These are phyloP conservation scores for Auriscalpium orientale DNA, from an alignment of 768 basidiomycete genomes.

Conservation along the genomic window DNA sequence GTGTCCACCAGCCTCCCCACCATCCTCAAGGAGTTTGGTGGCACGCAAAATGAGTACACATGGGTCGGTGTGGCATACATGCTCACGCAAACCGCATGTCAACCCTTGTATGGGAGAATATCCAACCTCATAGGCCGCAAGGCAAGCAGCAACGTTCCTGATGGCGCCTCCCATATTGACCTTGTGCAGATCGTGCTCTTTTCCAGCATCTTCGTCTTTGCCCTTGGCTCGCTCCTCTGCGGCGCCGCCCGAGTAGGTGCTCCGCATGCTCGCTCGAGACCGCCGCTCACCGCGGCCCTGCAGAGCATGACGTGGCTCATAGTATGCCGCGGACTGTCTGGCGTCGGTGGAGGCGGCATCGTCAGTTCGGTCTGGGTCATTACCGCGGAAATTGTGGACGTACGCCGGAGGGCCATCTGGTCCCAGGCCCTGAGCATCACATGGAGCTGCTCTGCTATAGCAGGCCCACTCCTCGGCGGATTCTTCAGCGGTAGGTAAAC, in stretches of 20 bases:
- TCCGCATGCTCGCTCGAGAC: constrained; percentile 12
- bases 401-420: constrained; percentile 68
- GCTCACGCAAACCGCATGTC: constrained; percentile 80
- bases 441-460: constrained; percentile 81
- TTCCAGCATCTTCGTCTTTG: constrained; percentile 66
- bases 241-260: constrained; percentile 58
- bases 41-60: constrained; percentile 66
- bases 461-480: constrained; percentile 79
- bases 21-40: constrained; percentile 61
- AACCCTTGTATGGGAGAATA: constrained; percentile 74
- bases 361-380: constrained; percentile 83
- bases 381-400: constrained; percentile 76
- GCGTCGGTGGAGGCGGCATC: constrained; percentile 83
- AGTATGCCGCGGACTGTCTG: constrained; percentile 55
- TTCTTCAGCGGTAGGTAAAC: constrained; percentile 60
- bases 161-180: constrained; percentile 3
- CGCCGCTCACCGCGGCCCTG: not conserved
- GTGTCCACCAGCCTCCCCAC: constrained; percentile 82
- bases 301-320: constrained; percentile 61
- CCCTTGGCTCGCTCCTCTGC: constrained; percentile 73
- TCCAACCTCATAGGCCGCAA: constrained; percentile 78
- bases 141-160: constrained; percentile 32
- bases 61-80: constrained; percentile 85
- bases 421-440: constrained; percentile 79
- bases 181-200: constrained; percentile 53